Evolutionary conservation across 2,329 filamentous ascomycete genomes (phyloP), one percentile per base, ranked within the genome.

Genomic region (Phyllachora maydis): DNA sequence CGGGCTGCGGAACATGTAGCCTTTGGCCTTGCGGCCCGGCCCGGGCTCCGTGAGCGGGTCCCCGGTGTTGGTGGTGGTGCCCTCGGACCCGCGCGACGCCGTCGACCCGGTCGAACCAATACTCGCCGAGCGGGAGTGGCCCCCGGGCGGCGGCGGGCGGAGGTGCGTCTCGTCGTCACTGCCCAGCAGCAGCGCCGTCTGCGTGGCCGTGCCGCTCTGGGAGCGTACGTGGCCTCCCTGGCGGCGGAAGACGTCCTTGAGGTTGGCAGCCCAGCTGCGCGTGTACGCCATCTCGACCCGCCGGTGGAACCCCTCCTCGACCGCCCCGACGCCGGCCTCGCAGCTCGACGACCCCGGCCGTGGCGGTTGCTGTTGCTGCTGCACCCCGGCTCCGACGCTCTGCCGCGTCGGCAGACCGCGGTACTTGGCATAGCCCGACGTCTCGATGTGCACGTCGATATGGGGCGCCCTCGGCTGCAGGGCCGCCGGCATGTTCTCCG

Each of bases 1-100:
- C 0, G 82, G 83, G 19, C 77, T 88, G 11, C 56, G 51, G 41
- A 93, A 93, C 1, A 68, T 63, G 45, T 90, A 91, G 11, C 70
- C 74, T 16, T 59, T 58, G 0, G 68, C 56, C 25, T 53, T 62
- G 30, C 56, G 50, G 11, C 49, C 59, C 0, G 53, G 52, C 0
- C 50, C 52, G 0, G 56, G 53, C 2, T 50, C 42, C 2, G 53
- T 52, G 26, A 54, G 46, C 13, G n/a, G n/a, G n/a, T n/a, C n/a
- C n/a, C n/a, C n/a, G n/a, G n/a, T n/a, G n/a, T n/a, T n/a, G 44
- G 26, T 2, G 43, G 38, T 1, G 27, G 26, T 11, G 22, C 24
- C 9, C 26, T 26, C 15, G 18, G 38, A 32, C 24, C 35, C 28
- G 5, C 38, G 37, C 13, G 42, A 21, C 36, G 16, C 41, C 37